Evolutionary conservation across 768 basidiomycete species (phyloP), one percentile per base, ranked within the genome.

Genomic region (Coprinopsis sp.): DNA sequence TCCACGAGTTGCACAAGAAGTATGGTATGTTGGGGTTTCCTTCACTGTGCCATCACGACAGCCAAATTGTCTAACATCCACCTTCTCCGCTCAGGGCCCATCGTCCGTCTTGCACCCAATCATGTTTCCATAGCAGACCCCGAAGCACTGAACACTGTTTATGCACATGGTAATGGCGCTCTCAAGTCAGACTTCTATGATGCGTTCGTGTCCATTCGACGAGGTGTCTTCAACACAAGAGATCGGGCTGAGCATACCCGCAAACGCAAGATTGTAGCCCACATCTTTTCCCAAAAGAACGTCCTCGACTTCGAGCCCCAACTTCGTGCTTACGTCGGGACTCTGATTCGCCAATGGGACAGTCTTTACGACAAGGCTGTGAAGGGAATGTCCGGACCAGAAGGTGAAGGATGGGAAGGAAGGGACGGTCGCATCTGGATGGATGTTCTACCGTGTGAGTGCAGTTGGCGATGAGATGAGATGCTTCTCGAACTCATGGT

Each of bases 261-360:
- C 33, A 95, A 93, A 67, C 82, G 91, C 68, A 95, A 95, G 68
- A 88, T 96, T 50, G 78, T 95, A 37, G 84, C 88, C 1, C 81
- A 88, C 58, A 84, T 90, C 56, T 89, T 89, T 65, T 83, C 84
- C 1, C 84, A 87, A 59, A 92, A 92, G 69, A 87, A 65, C 45
- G 89, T 95, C 3, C 61, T 88, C 49, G 87, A 90, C 54, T 94
- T 95, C 50, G 90, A 93, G 61, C 87, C 88, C 0, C 79, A 89
- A 50, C 78, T 91, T 44, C 69, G 77, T 3, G 56, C 69, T 1
- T 80, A 87, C 54, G 74, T 91, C 16, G 62, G 58, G 1, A 66
- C 75, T 42, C 64, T 93, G 46, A 60, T 91, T 49, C 61, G 60
- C 13, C 87, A 91, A 57, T 92, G 89, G 88, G 88, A 91, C 55